Base-by-base conservation (phyloP, 495 filamentous ascomycete species). In the Parmelia sp. region DNA sequence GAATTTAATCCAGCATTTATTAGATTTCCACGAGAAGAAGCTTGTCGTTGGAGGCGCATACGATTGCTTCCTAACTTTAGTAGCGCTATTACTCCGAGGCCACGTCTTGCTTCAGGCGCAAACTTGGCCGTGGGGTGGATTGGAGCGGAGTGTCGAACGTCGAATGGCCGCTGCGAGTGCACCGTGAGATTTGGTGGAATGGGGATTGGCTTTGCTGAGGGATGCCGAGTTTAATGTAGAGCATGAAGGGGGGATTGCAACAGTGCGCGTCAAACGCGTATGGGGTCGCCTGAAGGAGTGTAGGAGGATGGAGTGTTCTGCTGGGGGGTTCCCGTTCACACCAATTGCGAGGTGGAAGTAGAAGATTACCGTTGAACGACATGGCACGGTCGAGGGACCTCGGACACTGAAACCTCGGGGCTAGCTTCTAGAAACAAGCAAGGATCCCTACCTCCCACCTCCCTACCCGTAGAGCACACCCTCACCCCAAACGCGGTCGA, bases 181-280 rank as follows among this genome's bases (percentile, higher is more conserved):
- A 29, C 36, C 60, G 57, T 65, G 57, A 61, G 45, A 61, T 56
- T 63, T 63, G 29, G 60, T 63, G 40, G 45, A 25, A 61, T 64
- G 39, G 33, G 44, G 27, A 55, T 36, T 23, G 61, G 57, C 53
- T 58, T 31, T 23, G 44, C 40, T 40, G 56, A 40, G 39, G 21
- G 21, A 40, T 36, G 8, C 21, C 9, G 47, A 65, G 49, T 40
- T 62, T 29, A 57, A 59, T 58, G 57, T 64, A 58, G 57, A 59
- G 62, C 58, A 19, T 64, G 56, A 64, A 64, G 55, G 40, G 58
- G 62, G 55, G 57, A 57, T 27, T 47, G 31, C 51, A 29, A 57
- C 42, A 61, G 66, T 40, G 58, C 63, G 66, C 66, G 66, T 63
- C 58, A 68, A 68, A 68, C 66, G 66, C 66, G 66, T 61, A 44